Evolutionary conservation across 768 basidiomycete species (phyloP).

Genomic region (Rhodotorula toruloides): DNA sequence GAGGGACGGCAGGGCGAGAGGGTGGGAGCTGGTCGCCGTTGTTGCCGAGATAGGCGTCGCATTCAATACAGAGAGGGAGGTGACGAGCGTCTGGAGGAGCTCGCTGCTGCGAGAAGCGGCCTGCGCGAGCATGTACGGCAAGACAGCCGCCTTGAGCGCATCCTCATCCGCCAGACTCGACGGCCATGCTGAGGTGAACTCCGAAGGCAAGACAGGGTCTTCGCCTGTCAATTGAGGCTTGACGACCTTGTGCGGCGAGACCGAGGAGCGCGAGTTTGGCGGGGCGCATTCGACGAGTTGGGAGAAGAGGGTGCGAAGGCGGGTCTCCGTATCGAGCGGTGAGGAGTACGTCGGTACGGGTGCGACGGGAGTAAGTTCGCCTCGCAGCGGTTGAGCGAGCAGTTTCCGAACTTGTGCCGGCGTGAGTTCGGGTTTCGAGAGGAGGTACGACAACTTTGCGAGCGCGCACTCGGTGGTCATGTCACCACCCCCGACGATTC

Average conservation of each 20-base stretch:
- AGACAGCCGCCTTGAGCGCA: conserved; percentile 28
- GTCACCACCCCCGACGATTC: conserved; percentile 77
- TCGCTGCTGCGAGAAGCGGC: conserved; percentile 29
- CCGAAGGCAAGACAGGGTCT: conserved; percentile 10
- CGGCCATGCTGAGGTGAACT: conserved; percentile 31
- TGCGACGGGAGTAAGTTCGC: conserved; percentile 67
- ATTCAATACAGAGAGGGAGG: not conserved
- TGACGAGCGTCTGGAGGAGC: conserved; percentile 18
- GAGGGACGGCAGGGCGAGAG: conserved; percentile 16
- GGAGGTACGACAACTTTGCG: conserved; percentile 79
- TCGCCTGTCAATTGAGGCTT: not conserved
- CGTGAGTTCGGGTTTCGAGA: conserved; percentile 75
- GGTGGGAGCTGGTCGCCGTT: not conserved
- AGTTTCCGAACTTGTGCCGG: conserved; percentile 65
- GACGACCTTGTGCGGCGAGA: not conserved
- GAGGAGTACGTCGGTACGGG: conserved; percentile 48
- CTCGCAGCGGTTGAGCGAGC: conserved; percentile 72
- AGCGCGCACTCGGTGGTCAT: conserved; percentile 98
- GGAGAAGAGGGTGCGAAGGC: conserved; percentile 30
- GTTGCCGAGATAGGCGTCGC: not conserved
- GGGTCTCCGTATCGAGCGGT: conserved; percentile 9
- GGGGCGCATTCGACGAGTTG: conserved; percentile 37
- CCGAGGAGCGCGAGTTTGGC: not conserved
- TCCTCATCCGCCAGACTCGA: conserved; percentile 27
- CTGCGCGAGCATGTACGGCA: conserved; percentile 37